phyloP scores from a whole-genome alignment of 768 basidiomycete species.

The Lentinus tigrinus region DNA sequence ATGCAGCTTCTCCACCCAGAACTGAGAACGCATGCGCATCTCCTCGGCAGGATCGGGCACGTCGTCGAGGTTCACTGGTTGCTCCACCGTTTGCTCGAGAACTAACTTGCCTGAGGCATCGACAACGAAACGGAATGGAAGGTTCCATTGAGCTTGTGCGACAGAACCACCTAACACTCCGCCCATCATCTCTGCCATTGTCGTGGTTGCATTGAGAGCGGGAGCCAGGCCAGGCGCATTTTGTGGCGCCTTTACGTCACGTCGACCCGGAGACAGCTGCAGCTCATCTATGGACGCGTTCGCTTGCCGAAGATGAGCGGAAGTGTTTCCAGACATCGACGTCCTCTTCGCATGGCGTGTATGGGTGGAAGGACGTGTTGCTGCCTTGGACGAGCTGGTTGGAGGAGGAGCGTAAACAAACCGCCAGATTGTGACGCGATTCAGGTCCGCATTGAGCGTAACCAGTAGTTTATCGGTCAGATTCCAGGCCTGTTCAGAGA shows the following conservation, averaged over 20 bases:
- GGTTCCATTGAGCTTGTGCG: constrained; percentile 12
- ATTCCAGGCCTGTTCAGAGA: constrained; percentile 42
- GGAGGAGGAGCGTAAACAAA: constrained; percentile 53
- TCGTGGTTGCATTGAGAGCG: constrained; percentile 49
- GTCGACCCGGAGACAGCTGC: constrained; percentile 8
- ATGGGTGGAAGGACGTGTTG: constrained; percentile 12
- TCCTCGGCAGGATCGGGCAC: constrained; percentile 20
- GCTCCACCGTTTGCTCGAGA: constrained; percentile 1
- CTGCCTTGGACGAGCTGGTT: constrained; percentile 34
- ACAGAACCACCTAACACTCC: constrained; percentile 17
- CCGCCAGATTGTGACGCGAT: constrained; percentile 65
- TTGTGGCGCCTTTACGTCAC: constrained; percentile 36
- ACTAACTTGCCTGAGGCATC: constrained; percentile 9
- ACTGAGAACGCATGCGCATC: constrained; percentile 57
- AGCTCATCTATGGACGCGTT: constrained; percentile 16
- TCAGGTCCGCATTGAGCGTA: constrained; percentile 55
- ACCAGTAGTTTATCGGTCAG: constrained; percentile 50
- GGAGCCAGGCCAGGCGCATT: constrained; percentile 54
- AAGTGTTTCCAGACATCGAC: constrained; percentile 15
- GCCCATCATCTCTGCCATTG: constrained; percentile 43
- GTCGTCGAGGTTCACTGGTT: constrained; percentile 12
- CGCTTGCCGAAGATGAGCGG: constrained; percentile 14
- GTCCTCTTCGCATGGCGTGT: constrained; percentile 20
- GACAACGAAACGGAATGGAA: constrained; percentile 7
- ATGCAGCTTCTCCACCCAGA: constrained; percentile 68